A percentile compares a stretch with the other conserved stretches of the same genome.
Conservation (phyloP, 1,284 basidiomycete genomes). For the Rhodotorula sp. region DNA sequence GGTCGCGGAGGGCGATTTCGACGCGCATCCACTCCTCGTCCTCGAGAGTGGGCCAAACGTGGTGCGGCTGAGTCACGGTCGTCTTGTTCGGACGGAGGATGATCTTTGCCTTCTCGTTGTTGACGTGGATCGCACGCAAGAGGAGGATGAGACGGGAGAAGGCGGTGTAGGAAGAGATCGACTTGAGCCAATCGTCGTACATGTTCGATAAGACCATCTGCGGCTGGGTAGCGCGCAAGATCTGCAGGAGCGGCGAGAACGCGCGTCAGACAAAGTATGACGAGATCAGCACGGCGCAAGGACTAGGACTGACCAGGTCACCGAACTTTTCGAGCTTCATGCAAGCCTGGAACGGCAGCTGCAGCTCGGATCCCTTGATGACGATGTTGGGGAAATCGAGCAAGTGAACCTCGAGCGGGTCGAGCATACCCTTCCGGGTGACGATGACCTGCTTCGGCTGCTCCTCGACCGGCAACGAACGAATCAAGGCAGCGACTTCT, state of each 20-base stretch:
- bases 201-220: conserved; percentile 99
- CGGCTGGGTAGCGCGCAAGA: conserved; percentile 85
- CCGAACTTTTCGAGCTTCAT: conserved; percentile 99
- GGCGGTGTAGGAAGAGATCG: conserved; percentile 97
- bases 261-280: background rate
- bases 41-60: conserved; percentile 92
- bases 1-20: conserved; percentile 78
- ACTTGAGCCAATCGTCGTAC: conserved; percentile 99
- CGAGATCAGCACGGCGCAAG: background rate
- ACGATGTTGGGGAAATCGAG: conserved; percentile 99
- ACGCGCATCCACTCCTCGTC: conserved; percentile 99
- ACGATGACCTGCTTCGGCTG: conserved; percentile 99
- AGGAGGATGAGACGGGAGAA: conserved; percentile 96
- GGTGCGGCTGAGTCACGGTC: conserved; percentile 92
- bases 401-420: conserved; percentile 85
- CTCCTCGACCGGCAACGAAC: conserved; percentile 96
- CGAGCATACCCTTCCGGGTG: conserved; percentile 98
- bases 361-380: conserved; percentile 98
- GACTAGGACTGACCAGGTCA: conserved; percentile 65
- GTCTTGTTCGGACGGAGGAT: conserved; percentile 57
- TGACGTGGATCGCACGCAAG: conserved; percentile 94
- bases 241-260: conserved; percentile 15
- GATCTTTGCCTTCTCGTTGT: conserved; percentile 96
- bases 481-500: conserved; percentile 96
- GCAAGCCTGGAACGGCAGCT: conserved; percentile 97